Conservation (phyloP, 345 rosid species). For the Noccaea caerulescens region DNA sequence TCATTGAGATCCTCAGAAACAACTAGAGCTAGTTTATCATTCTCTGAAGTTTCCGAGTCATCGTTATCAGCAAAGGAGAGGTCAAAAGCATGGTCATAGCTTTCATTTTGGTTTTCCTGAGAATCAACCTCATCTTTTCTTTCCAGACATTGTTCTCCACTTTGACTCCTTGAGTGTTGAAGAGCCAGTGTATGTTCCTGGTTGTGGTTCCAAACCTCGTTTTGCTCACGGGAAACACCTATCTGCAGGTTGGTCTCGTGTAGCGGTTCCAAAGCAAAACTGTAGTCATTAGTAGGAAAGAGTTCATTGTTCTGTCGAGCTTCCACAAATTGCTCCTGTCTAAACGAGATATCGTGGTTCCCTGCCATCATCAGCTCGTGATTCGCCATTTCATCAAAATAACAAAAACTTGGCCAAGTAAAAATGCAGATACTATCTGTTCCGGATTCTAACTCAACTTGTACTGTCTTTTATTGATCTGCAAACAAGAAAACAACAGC, state of each 20-base stretch:
- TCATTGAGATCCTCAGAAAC: conserved; percentile 38
- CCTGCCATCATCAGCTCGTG: conserved; percentile 40
- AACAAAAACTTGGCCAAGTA: conserved; percentile 16
- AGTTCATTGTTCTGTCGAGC: conserved; percentile 33
- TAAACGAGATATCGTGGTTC: conserved; percentile 35
- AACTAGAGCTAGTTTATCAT: conserved; percentile 35
- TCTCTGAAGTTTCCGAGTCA: conserved; percentile 40
- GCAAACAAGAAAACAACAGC: conserved; percentile 16
- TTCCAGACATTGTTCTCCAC: conserved; percentile 43
- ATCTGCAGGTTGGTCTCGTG: conserved; percentile 39
- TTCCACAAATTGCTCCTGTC: conserved; percentile 39
- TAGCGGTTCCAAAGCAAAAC: conserved; percentile 37
- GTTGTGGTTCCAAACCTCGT: conserved; percentile 34
- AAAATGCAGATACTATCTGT: conserved; percentile 19
- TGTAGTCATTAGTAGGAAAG: conserved; percentile 39
- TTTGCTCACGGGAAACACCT: conserved; percentile 40
- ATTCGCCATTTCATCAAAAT: conserved; percentile 44
- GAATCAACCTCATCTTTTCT: conserved; percentile 46
- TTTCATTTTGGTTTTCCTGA: conserved; percentile 43
- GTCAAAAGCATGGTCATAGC: conserved; percentile 43
- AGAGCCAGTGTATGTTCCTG: conserved; percentile 31
- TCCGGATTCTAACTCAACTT: neutral
- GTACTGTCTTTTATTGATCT: neutral
- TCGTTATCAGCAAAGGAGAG: conserved; percentile 36
- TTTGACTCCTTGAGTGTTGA: conserved; percentile 28